Evolutionary conservation across 306 rosid genomes (phyloP).

Genomic region (Castanea crenata): DNA sequence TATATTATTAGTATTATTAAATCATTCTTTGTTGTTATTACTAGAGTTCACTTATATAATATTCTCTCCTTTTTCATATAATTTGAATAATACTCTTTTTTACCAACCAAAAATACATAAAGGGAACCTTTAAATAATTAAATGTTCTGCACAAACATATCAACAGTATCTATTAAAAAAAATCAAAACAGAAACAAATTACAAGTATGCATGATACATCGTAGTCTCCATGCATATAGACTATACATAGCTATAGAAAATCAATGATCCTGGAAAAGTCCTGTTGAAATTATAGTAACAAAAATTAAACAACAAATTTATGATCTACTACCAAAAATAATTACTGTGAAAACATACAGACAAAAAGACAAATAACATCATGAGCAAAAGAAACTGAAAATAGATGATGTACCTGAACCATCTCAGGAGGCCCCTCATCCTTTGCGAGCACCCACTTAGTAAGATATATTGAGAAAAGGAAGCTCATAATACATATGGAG

Average conservation of each 20-base stretch:
- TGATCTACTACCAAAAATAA: neutral
- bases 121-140: neutral
- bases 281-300: neutral
- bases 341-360: neutral
- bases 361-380: neutral
- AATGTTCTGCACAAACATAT: neutral
- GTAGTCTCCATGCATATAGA: neutral
- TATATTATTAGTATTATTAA: no score
- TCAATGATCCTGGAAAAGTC: neutral
- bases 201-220: neutral
- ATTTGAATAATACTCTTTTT: neutral
- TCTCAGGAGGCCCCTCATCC: conserved; percentile 98
- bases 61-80: neutral
- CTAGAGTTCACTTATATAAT: no score
- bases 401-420: conserved; percentile 79
- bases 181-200: neutral
- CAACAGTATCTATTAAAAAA: neutral
- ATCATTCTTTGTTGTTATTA: no score
- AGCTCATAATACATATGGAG: conserved; percentile 84
- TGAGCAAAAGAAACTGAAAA: conserved; percentile 23
- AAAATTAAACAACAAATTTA: neutral
- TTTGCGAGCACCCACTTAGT: conserved; percentile 94
- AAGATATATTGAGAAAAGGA: conserved; percentile 71
- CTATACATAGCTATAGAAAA: neutral
- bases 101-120: neutral